Evolutionary conservation across 1,139 yeast species (phyloP), one percentile per base, ranked within the genome.

Genomic region (Yamadazyma membranifaciens): DNA sequence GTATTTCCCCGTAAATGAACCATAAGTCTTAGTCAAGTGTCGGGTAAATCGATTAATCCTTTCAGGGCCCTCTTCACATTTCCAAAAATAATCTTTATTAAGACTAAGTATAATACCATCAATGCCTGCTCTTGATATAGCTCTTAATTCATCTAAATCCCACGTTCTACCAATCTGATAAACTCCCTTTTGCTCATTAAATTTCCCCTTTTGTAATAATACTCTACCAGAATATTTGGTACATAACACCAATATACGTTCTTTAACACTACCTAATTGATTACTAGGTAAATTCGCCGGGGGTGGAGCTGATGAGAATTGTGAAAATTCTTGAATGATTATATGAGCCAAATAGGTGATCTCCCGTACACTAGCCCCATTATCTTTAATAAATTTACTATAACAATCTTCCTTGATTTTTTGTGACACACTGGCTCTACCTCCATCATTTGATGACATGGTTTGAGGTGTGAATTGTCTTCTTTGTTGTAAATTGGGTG

Each of bases 101-200:
- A 92, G 69, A 26, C 71, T 69, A 46, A 87, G 69, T 1, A 77
- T 55, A 47, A 91, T 73, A 1, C 89, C 89, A 40, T 76, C 73
- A 22, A 66, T 68, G 1, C 77, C 69, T 3, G 69, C 67, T 43
- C 78, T 72, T 35, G 81, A 80, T 5, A 91, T 63, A 30, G 63
- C 62, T 11, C 71, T 63, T 49, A 92, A 67, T 50, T 87, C 95
- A 45, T 80, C 87, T 55, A 92, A 65, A 48, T 82, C 83, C 98
- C 98, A 92, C 4, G 95, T 84, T 55, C 96, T 77, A 31, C 98
- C 98, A 40, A 92, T 87, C 61, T 91, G 98, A 55, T 86, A 82
- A 3, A 81, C 62, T 2, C 86, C 56, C 42, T 69, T 88, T 45
- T 81, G 81, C 9, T 79, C 72, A 53, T 85, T 86, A 57, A 78